These are phyloP conservation scores for Hansenula sp. DNA, from an alignment of 1,139 yeast genomes.

Conservation along the genomic window DNA sequence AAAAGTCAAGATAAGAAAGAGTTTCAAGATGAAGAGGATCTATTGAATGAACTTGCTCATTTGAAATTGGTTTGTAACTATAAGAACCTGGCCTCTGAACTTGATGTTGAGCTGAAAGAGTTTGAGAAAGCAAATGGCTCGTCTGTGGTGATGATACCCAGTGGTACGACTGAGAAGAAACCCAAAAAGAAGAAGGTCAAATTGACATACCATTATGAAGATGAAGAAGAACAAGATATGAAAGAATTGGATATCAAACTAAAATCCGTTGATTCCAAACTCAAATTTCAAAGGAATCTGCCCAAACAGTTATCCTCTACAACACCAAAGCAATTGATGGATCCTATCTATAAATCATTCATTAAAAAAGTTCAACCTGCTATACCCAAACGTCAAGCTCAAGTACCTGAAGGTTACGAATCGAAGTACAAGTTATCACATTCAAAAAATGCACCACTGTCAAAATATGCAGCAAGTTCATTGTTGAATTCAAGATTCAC, in stretches of 20 bases:
- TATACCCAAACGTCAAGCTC: not conserved
- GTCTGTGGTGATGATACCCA: not conserved
- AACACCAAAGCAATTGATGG: not conserved
- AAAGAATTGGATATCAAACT: slow-evolving; percentile 9
- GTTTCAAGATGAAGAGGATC: slow-evolving; percentile 21
- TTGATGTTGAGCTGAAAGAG: slow-evolving; percentile 3
- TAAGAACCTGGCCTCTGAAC: slow-evolving; percentile 6
- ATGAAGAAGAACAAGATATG: slow-evolving; percentile 4
- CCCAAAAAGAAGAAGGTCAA: slow-evolving; percentile 9
- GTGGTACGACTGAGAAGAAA: not conserved
- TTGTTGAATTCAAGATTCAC: slow-evolving; percentile 15
- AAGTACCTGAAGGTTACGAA: not conserved
- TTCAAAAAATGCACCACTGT: not conserved
- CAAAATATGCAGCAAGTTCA: slow-evolving; percentile 10
- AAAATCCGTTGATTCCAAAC: slow-evolving; percentile 12
- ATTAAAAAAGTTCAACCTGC: slow-evolving; percentile 2
- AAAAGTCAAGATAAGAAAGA: slow-evolving; percentile 6
- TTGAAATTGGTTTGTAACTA: slow-evolving; percentile 4
- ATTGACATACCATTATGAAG: slow-evolving; percentile 9
- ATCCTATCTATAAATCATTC: slow-evolving; percentile 14
- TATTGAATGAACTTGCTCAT: slow-evolving; percentile 6
- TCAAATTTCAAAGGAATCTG: slow-evolving; percentile 12
- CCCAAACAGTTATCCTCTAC: slow-evolving; percentile 1
- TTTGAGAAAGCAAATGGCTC: not conserved
- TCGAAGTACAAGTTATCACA: slow-evolving; percentile 1